A percentile compares a stretch with the other conserved stretches of the same genome.
Conservation (phyloP, 805 yeast genomes). For the Barnettozyma siamensis region DNA sequence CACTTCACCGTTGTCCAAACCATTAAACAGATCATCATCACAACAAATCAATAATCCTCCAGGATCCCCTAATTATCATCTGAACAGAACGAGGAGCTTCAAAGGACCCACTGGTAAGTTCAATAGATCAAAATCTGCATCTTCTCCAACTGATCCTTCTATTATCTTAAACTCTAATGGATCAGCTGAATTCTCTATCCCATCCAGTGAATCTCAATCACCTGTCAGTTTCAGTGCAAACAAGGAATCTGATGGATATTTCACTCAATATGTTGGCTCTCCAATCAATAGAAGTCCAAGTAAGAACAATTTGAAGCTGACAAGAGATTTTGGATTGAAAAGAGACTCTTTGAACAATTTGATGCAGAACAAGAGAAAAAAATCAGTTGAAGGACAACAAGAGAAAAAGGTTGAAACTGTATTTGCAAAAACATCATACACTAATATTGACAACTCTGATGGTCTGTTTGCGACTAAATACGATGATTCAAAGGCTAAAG, state of each 20-base stretch:
- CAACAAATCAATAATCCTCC: neutral
- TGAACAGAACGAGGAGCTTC: conserved; percentile 6
- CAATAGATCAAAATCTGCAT: conserved; percentile 21
- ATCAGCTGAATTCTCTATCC: conserved; percentile 8
- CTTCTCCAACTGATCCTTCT: conserved; percentile 11
- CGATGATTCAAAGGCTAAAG: neutral
- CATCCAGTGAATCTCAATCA: conserved; percentile 17
- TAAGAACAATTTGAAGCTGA: neutral
- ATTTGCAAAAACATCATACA: neutral
- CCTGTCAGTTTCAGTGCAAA: conserved; percentile 12
- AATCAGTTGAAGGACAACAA: neutral
- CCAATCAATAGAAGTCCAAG: conserved; percentile 8
- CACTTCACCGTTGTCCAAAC: neutral
- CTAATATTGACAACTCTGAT: conserved; percentile 19
- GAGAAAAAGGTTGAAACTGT: neutral
- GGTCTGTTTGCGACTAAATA: conserved; percentile 14
- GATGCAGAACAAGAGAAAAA: neutral
- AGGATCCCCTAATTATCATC: neutral
- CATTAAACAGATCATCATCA: neutral
- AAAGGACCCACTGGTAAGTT: conserved; percentile 4
- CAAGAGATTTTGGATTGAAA: neutral
- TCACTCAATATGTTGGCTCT: neutral
- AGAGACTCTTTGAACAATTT: neutral
- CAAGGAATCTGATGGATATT: conserved; percentile 8
- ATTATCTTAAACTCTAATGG: neutral